Evolutionary conservation across 2,329 filamentous ascomycete genomes (phyloP).

Genomic region (Ascosphaera apis): DNA sequence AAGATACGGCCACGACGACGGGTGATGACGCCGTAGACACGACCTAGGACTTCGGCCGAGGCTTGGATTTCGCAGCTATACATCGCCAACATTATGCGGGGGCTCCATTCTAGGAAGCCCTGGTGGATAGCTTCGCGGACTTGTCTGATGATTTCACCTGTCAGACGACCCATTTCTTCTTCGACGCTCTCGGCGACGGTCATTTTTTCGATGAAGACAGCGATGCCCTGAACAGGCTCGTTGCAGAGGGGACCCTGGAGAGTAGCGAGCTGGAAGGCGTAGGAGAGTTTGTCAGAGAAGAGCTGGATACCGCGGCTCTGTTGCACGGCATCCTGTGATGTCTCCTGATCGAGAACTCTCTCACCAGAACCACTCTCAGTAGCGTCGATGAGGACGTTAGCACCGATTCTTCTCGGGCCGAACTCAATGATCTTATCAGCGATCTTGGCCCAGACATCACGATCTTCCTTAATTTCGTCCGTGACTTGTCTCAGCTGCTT

Average conservation of each 20-base stretch:
- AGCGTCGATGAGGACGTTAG: constrained; percentile 71
- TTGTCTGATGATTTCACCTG: constrained; percentile 79
- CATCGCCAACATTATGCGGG: constrained; percentile 88
- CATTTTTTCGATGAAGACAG: constrained; percentile 70
- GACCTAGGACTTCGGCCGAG: constrained; percentile 74
- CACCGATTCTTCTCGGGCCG: constrained; percentile 61
- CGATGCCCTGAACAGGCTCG: constrained; percentile 81
- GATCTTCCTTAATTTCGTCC: constrained; percentile 46
- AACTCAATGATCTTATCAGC: constrained; percentile 75
- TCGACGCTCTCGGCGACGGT: constrained; percentile 32
- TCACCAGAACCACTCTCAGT: constrained; percentile 50
- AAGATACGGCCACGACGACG: constrained; percentile 74
- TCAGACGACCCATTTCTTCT: constrained; percentile 50
- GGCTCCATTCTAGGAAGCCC: constrained; percentile 87
- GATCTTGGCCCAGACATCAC: constrained; percentile 52
- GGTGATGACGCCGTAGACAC: constrained; percentile 95
- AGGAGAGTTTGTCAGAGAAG: constrained; percentile 71
- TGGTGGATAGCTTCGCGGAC: constrained; percentile 62
- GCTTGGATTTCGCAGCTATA: constrained; percentile 96
- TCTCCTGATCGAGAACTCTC: constrained; percentile 36
- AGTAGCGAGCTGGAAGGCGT: constrained; percentile 85
- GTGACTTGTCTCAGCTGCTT: constrained; percentile 42
- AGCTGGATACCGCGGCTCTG: constrained; percentile 28
- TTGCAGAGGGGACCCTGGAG: constrained; percentile 75
- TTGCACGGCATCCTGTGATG: constrained; percentile 1